These are phyloP conservation scores for Alternaria consortialis DNA, from an alignment of 2,329 filamentous ascomycete genomes.

Conservation along the genomic window DNA sequence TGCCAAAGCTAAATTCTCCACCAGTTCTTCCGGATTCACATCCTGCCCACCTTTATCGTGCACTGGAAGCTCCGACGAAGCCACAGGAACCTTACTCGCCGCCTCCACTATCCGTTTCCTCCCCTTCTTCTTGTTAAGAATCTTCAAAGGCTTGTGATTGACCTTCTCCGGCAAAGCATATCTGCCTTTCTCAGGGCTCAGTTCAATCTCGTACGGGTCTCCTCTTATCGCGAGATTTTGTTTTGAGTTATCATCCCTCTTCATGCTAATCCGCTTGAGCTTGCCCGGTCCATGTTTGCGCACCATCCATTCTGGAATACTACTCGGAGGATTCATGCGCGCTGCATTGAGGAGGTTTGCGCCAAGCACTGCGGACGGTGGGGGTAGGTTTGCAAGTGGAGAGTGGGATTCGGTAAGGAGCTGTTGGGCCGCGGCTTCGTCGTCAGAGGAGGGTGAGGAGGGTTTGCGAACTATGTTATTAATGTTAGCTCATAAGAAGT, in stretches of 20 bases:
- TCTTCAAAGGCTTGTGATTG: conserved; percentile 20
- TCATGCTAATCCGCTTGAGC: conserved; percentile 30
- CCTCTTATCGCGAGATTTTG: conserved; percentile 19
- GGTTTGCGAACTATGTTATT: neutral
- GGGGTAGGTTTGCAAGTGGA: conserved; percentile 11
- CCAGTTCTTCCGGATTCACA: neutral
- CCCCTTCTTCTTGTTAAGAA: conserved; percentile 11
- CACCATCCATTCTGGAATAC: conserved; percentile 12
- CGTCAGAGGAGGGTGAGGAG: conserved; percentile 9
- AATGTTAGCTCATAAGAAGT: neutral
- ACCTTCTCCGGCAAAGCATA: conserved; percentile 17
- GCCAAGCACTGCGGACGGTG: conserved; percentile 26
- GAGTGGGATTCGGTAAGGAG: conserved; percentile 31
- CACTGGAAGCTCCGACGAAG: conserved; percentile 3
- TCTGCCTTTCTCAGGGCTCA: conserved; percentile 32
- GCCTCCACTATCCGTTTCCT: neutral
- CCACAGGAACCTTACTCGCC: neutral
- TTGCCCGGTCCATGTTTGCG: conserved; percentile 21
- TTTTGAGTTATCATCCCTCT: conserved; percentile 6
- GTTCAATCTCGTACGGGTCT: conserved; percentile 29
- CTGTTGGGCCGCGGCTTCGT: conserved; percentile 35
- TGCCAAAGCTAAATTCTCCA: neutral
- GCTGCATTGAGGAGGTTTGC: conserved; percentile 45
- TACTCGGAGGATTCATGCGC: conserved; percentile 22
- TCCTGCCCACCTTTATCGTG: neutral